These are phyloP conservation scores for Aureobasidium sp. DNA, from an alignment of 2,329 filamentous ascomycete genomes.

Conservation along the genomic window DNA sequence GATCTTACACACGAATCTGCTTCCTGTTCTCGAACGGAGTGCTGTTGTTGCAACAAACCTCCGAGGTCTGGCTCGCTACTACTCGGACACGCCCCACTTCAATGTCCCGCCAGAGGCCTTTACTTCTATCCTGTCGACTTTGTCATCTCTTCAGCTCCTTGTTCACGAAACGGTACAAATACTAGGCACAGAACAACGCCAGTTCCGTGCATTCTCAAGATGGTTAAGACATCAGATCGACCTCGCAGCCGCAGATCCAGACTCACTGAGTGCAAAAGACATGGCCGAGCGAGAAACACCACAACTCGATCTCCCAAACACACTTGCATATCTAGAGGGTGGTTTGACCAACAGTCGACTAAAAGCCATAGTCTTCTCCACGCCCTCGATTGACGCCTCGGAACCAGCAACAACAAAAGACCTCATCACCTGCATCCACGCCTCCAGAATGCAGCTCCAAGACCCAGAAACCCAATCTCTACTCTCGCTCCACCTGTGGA, in stretches of 20 bases:
- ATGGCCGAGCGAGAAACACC: conserved; percentile 67
- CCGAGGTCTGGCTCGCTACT: conserved; percentile 72
- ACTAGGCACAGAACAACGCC: conserved; percentile 65
- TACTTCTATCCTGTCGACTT: conserved; percentile 49
- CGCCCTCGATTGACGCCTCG: background rate
- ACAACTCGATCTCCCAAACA: conserved; percentile 59
- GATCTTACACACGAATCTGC: conserved; percentile 75
- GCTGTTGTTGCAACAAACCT: conserved; percentile 73
- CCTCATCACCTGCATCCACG: background rate
- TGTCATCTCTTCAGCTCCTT: conserved; percentile 66
- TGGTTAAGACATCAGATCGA: conserved; percentile 85
- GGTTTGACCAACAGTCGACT: conserved; percentile 60
- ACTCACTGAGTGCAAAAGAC: conserved; percentile 54
- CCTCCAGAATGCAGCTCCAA: background rate
- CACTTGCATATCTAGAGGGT: conserved; percentile 68
- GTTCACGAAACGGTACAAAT: conserved; percentile 63
- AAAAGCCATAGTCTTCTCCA: background rate
- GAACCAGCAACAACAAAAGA: background rate
- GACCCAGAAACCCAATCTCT: background rate
- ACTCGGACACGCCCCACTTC: conserved; percentile 54
- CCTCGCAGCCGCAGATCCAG: conserved; percentile 56
- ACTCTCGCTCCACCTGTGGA: background rate
- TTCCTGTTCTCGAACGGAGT: conserved; percentile 79
- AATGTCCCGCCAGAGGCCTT: conserved; percentile 40
- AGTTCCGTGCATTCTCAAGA: conserved; percentile 68